Conservation (phyloP, 2,329 filamentous ascomycete species). For the Lasiodiplodia theobromae region DNA sequence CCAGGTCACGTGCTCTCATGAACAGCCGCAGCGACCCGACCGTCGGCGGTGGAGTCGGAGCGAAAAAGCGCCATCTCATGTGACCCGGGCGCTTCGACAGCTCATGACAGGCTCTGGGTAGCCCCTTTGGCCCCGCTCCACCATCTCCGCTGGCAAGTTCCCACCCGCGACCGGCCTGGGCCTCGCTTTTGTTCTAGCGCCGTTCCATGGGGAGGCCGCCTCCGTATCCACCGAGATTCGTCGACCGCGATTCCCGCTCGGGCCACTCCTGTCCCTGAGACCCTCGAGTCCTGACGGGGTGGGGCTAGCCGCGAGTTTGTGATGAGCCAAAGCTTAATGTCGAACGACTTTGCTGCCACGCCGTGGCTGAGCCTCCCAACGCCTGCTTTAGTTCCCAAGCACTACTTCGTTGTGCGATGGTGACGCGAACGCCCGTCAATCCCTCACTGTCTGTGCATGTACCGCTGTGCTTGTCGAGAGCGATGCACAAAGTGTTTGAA, state of each 20-base stretch:
- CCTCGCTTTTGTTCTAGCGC: slow-evolving; percentile 27
- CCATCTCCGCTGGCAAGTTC: slow-evolving; percentile 23
- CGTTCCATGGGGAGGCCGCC: slow-evolving; percentile 14
- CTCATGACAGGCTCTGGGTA: not conserved
- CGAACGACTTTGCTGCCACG: slow-evolving; percentile 22
- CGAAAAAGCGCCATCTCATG: slow-evolving; percentile 27
- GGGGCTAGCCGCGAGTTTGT: slow-evolving; percentile 23
- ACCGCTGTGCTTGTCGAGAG: not conserved
- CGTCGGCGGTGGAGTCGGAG: slow-evolving; percentile 19
- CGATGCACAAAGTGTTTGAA: slow-evolving; percentile 2
- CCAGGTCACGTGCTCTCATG: not conserved
- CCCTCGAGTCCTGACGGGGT: slow-evolving; percentile 22
- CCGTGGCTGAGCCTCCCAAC: slow-evolving; percentile 22
- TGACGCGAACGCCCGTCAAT: slow-evolving; percentile 16
- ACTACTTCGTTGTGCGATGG: slow-evolving; percentile 9
- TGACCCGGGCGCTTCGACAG: slow-evolving; percentile 25
- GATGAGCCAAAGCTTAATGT: slow-evolving; percentile 22
- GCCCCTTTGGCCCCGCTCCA: slow-evolving; percentile 22
- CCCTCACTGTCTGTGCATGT: not conserved
- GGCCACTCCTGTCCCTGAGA: slow-evolving; percentile 20
- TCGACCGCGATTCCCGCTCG: slow-evolving; percentile 18
- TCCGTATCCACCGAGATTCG: slow-evolving; percentile 28
- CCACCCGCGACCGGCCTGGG: slow-evolving; percentile 20
- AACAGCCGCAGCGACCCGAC: slow-evolving; percentile 7
- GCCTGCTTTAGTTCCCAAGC: slow-evolving; percentile 6